Base-by-base conservation (phyloP, 148 eudicot genomes). In the Polygonum maritimum region DNA sequence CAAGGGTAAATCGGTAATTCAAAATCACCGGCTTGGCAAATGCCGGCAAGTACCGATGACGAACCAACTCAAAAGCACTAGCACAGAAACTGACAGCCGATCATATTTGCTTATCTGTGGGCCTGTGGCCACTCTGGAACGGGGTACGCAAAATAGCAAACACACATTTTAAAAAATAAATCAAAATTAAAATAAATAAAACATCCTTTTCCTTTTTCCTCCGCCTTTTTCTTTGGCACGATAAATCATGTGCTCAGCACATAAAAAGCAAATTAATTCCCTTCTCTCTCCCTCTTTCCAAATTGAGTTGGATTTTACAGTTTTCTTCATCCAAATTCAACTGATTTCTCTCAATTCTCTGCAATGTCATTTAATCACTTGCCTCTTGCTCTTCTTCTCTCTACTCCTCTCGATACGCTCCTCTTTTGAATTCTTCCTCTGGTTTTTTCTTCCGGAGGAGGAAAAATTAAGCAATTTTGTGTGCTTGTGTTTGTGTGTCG, bases 281-380 rank as follows among this genome's bases (percentile, higher is more conserved):
- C 69, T 18, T 31, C 69, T 22, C 67, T 22, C 69, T 16, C 7
- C 14, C 36, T 31, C 69, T 18, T 31, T 60, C 36, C 69, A 60
- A 60, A 26, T 26, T 31, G 69, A 60, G 69, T 60, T 54, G 33
- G 69, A 38, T 12, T 60, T 60, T 31, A 26, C 55, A 51, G 55
- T 51, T 51, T 51, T 60, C 36, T 60, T 60, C 69, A 15, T 60
- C 69, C 69, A 60, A 60, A 60, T 60, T 60, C 69, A 60, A 60
- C 35, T 11, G 10, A 7, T 19, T 19, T 57, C 69, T 57, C 69
- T 12, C 38, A 54, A 54, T n/a, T n/a, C 19, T 31, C 69, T 60
- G 16, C 38, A 60, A 60, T 60, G 69, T 31, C 69, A 60, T 60
- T 31, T 26, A 60, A 60, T 60, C 38, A 60, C 15, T 31, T 13